These are phyloP conservation scores for Colletotrichum orchidophilum DNA, from an alignment of 2,329 filamentous ascomycete species.

Conservation along the genomic window DNA sequence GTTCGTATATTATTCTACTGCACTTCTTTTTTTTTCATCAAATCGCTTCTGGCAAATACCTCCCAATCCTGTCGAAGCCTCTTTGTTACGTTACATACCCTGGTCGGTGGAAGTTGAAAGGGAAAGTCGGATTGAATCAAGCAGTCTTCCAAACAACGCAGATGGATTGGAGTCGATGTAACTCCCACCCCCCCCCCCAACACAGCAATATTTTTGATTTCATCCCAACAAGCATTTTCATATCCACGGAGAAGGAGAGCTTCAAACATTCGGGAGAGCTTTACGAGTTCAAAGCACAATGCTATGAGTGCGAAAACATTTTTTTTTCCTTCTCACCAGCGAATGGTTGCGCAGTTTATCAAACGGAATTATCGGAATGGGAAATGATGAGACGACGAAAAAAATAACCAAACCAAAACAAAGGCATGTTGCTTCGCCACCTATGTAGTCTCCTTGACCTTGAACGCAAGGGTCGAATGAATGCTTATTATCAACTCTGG, in stretches of 20 bases:
- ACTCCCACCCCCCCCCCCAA: no score
- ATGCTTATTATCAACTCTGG: slow-evolving; percentile 17
- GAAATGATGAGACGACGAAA: slow-evolving; percentile 29
- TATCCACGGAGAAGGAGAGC: neutral
- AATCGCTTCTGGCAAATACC: slow-evolving; percentile 24
- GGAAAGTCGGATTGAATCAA: slow-evolving; percentile 24
- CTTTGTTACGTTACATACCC: slow-evolving; percentile 33
- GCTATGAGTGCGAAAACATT: slow-evolving; percentile 13
- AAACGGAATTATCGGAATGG: slow-evolving; percentile 18
- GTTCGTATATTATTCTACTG: slow-evolving; percentile 32
- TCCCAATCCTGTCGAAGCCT: slow-evolving; percentile 25
- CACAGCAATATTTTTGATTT: slow-evolving; percentile 14
- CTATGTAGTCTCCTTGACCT: slow-evolving; percentile 27
- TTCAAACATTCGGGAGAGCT: slow-evolving; percentile 13
- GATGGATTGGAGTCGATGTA: slow-evolving; percentile 20
- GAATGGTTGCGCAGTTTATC: slow-evolving; percentile 18
- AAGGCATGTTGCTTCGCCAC: slow-evolving; percentile 30
- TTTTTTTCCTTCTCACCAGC: neutral
- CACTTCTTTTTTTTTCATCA: slow-evolving; percentile 16
- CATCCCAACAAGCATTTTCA: neutral
- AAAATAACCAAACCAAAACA: slow-evolving; percentile 1
- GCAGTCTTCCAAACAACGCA: slow-evolving; percentile 28
- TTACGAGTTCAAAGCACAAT: slow-evolving; percentile 26
- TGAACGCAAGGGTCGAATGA: slow-evolving; percentile 20
- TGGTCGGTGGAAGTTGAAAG: slow-evolving; percentile 30